These are phyloP conservation scores for Plenodomus biglobosus DNA, from an alignment of 2,329 filamentous ascomycete species.

Conservation along the genomic window DNA sequence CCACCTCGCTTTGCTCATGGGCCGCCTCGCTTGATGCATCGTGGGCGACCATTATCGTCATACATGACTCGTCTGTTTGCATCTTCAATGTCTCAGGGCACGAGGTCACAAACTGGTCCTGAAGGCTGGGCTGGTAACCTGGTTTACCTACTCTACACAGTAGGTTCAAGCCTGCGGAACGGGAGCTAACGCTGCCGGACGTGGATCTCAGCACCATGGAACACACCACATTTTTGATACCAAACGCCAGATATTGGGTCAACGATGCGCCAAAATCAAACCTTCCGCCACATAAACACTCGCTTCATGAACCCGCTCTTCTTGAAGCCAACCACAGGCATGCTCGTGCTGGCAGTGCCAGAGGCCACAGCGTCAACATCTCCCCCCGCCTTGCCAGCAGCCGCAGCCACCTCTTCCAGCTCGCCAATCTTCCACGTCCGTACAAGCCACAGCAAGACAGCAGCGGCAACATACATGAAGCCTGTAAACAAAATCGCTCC, in stretches of 20 bases:
- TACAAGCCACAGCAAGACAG: constrained; percentile 56
- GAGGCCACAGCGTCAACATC: constrained; percentile 25
- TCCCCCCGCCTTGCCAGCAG: constrained; percentile 27
- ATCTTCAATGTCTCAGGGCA: no score
- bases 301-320: constrained; percentile 33
- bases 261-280: no score
- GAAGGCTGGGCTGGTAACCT: no score
- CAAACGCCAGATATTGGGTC: no score
- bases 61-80: no score
- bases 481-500: constrained; percentile 63
- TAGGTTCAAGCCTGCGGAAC: constrained; percentile 3
- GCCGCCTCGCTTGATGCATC: not conserved
- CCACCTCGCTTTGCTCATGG: not conserved
- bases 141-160: no score
- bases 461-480: constrained; percentile 63
- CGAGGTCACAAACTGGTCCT: no score
- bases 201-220: no score
- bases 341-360: constrained; percentile 1
- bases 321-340: constrained; percentile 10
- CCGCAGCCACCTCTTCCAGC: constrained; percentile 47
- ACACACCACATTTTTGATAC: no score
- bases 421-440: constrained; percentile 63
- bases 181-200: constrained; percentile 9
- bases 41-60: no score
- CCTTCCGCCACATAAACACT: constrained; percentile 34